Conservation (phyloP, 805 yeast species). For the Scheffersomyces lignosus region DNA sequence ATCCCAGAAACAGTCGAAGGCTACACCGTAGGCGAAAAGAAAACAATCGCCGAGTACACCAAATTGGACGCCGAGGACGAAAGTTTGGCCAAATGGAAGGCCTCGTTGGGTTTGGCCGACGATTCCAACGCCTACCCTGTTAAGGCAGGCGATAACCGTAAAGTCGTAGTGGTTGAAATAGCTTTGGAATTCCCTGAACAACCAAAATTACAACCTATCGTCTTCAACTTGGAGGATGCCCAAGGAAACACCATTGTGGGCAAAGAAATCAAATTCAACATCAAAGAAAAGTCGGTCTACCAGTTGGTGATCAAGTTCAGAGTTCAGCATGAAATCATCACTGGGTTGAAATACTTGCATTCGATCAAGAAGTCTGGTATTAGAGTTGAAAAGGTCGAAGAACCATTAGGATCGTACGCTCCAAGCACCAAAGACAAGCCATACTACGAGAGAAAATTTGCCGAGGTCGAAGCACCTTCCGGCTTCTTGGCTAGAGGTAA, state of each 20-base stretch:
- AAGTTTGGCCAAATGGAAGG: constrained; percentile 88
- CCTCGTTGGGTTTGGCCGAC: constrained; percentile 72
- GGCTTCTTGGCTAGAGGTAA: constrained; percentile 87
- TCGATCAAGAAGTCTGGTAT: constrained; percentile 85
- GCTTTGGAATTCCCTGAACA: constrained; percentile 65
- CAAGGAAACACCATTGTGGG: constrained; percentile 55
- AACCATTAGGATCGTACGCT: constrained; percentile 87
- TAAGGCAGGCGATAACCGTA: constrained; percentile 68
- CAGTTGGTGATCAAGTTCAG: constrained; percentile 73
- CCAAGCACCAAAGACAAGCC: constrained; percentile 85
- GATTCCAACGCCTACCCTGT: constrained; percentile 58
- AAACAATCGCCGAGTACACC: constrained; percentile 80
- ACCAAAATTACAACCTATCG: constrained; percentile 57
- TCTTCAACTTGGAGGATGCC: constrained; percentile 63
- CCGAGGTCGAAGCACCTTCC: constrained; percentile 81
- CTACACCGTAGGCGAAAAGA: constrained; percentile 66
- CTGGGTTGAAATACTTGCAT: constrained; percentile 86
- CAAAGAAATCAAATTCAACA: constrained; percentile 65
- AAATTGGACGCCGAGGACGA: constrained; percentile 88
- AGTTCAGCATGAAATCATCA: constrained; percentile 86
- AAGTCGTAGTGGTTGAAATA: constrained; percentile 79
- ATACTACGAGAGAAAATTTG: constrained; percentile 57
- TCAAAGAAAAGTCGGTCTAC: constrained; percentile 77
- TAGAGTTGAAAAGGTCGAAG: constrained; percentile 80
- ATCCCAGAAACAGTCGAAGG: constrained; percentile 64